Percentiles rank a stretch among this genome's conserved stretches.
phyloP scores from a whole-genome alignment of 176 grass and related monocot species.

The Raddia distichophylla region DNA sequence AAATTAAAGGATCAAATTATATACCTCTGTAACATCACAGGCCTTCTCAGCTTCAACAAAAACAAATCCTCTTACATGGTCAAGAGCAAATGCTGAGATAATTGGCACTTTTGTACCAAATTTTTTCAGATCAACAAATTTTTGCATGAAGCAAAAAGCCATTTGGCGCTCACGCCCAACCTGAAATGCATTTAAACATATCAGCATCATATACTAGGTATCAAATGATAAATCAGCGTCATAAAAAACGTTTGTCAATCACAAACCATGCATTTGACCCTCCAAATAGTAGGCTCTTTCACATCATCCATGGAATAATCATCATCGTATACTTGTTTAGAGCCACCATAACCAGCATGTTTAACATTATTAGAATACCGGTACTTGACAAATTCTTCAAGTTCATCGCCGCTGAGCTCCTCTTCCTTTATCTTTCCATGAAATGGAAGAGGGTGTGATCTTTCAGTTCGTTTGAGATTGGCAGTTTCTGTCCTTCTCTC shows the following conservation, averaged over 20 bases:
- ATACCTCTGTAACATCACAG: slow-evolving; percentile 88
- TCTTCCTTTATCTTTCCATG: slow-evolving; percentile 87
- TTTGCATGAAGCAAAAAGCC: slow-evolving; percentile 96
- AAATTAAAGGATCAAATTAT: slow-evolving; percentile 21
- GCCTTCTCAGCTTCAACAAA: slow-evolving; percentile 97
- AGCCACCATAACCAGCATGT: slow-evolving; percentile 52
- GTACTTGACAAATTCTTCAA: slow-evolving; percentile 79
- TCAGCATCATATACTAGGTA: slow-evolving; percentile 2
- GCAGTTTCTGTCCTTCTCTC: slow-evolving; percentile 37
- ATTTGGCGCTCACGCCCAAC: slow-evolving; percentile 85
- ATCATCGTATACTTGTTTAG: slow-evolving; percentile 53
- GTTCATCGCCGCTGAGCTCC: slow-evolving; percentile 86
- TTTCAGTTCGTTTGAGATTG: slow-evolving; percentile 52
- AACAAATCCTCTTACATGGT: slow-evolving; percentile 93
- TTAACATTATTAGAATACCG: slow-evolving; percentile 63
- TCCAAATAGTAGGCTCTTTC: slow-evolving; percentile 83
- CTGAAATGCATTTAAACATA: slow-evolving; percentile 54
- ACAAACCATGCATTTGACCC: slow-evolving; percentile 90
- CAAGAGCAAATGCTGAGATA: slow-evolving; percentile 83
- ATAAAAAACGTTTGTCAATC: slow-evolving; percentile 25
- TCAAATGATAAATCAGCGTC: slow-evolving; percentile 3
- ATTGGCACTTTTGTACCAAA: slow-evolving; percentile 78
- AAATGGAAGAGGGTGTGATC: slow-evolving; percentile 80
- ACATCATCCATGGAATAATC: slow-evolving; percentile 45
- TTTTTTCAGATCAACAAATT: slow-evolving; percentile 74